Conservation (phyloP, 257 asterid species). For the Petunia axillaris region DNA sequence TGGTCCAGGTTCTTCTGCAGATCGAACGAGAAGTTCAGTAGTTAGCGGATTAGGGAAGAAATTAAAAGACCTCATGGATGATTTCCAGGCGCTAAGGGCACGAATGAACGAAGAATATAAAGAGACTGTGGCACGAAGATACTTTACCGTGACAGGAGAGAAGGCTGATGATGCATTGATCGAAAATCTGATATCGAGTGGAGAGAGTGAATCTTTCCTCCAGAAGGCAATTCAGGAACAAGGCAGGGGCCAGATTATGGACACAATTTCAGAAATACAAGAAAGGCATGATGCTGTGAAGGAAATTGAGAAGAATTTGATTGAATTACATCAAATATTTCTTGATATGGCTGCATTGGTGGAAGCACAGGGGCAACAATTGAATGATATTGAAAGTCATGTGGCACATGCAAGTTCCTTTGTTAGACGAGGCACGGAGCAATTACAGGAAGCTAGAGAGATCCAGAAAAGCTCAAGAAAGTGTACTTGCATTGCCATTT, state of each 20-base stretch:
- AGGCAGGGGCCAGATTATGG: slow-evolving; percentile 51
- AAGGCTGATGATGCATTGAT: slow-evolving; percentile 40
- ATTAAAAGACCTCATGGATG: slow-evolving; percentile 47
- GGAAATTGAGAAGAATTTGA: slow-evolving; percentile 49
- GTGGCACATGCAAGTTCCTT: slow-evolving; percentile 52
- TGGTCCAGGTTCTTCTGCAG: slow-evolving; percentile 54
- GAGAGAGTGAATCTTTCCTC: slow-evolving; percentile 49
- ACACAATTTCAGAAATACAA: slow-evolving; percentile 50
- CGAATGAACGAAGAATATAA: slow-evolving; percentile 48
- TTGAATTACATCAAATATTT: slow-evolving; percentile 49
- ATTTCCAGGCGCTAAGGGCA: slow-evolving; percentile 42
- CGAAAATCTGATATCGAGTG: slow-evolving; percentile 50
- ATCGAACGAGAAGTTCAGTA: slow-evolving; percentile 51
- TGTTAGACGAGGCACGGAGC: slow-evolving; percentile 46
- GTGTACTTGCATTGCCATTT: slow-evolving; percentile 41
- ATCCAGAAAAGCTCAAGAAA: slow-evolving; percentile 44
- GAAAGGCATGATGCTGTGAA: slow-evolving; percentile 53
- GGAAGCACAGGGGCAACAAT: slow-evolving; percentile 52
- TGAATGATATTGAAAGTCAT: slow-evolving; percentile 49
- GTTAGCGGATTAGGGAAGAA: slow-evolving; percentile 54
- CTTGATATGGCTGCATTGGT: slow-evolving; percentile 54
- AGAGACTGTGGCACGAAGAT: slow-evolving; percentile 50
- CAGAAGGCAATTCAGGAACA: slow-evolving; percentile 57
- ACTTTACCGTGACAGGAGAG: slow-evolving; percentile 50
- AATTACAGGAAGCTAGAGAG: slow-evolving; percentile 43